phyloP scores from a whole-genome alignment of 495 filamentous ascomycete genomes.

The Apiosordaria backusii region DNA sequence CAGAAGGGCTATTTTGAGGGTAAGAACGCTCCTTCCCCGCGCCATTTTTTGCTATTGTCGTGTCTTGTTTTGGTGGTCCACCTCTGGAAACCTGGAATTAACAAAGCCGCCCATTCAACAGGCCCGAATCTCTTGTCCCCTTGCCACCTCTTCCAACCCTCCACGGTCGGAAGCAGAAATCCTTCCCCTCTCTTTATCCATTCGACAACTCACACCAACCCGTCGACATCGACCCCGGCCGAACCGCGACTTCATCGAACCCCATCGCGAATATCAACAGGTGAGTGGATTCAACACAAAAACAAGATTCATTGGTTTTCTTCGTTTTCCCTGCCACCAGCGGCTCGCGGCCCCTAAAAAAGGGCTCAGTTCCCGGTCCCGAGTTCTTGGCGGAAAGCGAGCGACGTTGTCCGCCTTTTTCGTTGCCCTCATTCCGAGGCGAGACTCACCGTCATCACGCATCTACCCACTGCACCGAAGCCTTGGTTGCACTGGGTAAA shows the following conservation, averaged over 20 bases:
- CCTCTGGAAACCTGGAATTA: constrained; percentile 1
- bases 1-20: constrained; percentile 18
- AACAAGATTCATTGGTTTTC: neutral
- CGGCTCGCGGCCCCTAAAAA: neutral
- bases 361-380: constrained; percentile 3
- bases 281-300: constrained; percentile 13
- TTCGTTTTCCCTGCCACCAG: neutral
- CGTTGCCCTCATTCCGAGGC: constrained; percentile 6
- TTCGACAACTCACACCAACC: constrained; percentile 2
- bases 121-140: constrained; percentile 19
- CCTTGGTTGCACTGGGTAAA: neutral
- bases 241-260: neutral
- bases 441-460: constrained; percentile 11
- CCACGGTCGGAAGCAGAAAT: constrained; percentile 18
- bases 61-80: constrained; percentile 7
- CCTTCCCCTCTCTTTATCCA: constrained; percentile 13
- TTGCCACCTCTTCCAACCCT: constrained; percentile 10
- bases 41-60: neutral
- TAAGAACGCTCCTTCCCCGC: constrained; percentile 16
- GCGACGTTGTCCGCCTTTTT: neutral
- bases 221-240: constrained; percentile 8
- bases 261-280: constrained; percentile 7
- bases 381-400: constrained; percentile 13
- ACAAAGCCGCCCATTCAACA: constrained; percentile 8
- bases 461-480: constrained; percentile 5